These are phyloP conservation scores for Dalechampia spathulata DNA, from an alignment of 441 rosid species.

Conservation along the genomic window DNA sequence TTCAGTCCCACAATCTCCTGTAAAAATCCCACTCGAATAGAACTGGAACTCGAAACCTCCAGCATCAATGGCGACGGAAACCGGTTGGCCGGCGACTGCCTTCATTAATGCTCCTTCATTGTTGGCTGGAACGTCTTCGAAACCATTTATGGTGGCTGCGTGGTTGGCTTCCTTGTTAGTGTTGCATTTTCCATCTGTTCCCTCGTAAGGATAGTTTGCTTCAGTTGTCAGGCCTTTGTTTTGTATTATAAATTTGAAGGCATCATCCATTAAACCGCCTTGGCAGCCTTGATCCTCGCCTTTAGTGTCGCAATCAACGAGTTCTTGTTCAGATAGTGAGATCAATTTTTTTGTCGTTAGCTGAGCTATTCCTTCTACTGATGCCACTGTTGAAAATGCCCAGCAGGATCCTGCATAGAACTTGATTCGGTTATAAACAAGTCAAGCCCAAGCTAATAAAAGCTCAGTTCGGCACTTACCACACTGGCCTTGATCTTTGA, in stretches of 20 bases:
- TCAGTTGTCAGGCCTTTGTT: constrained; percentile 44
- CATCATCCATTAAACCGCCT: constrained; percentile 60
- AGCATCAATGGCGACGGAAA: constrained; percentile 61
- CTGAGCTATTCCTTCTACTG: constrained; percentile 55
- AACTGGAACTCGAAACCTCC: constrained; percentile 44
- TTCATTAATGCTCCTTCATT: constrained; percentile 31
- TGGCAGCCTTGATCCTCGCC: constrained; percentile 41
- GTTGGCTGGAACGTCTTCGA: constrained; percentile 22
- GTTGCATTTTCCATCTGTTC: constrained; percentile 31
- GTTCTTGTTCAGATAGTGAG: constrained; percentile 64
- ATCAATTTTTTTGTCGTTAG: constrained; percentile 41
- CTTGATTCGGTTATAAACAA: neutral
- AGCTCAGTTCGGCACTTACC: constrained; percentile 45
- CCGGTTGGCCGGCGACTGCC: constrained; percentile 46
- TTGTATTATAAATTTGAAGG: constrained; percentile 34
- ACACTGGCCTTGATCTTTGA: constrained; percentile 68
- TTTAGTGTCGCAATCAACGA: constrained; percentile 48
- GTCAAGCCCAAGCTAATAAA: neutral
- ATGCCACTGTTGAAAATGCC: constrained; percentile 76
- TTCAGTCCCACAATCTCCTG: constrained; percentile 43
- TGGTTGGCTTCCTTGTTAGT: constrained; percentile 15
- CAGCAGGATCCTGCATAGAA: constrained; percentile 51
- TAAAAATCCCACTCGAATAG: constrained; percentile 41
- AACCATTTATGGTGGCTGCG: constrained; percentile 34
- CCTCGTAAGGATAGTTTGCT: constrained; percentile 42